phyloP scores from a whole-genome alignment of 2,329 filamentous ascomycete species.

The Trichoderma breve region DNA sequence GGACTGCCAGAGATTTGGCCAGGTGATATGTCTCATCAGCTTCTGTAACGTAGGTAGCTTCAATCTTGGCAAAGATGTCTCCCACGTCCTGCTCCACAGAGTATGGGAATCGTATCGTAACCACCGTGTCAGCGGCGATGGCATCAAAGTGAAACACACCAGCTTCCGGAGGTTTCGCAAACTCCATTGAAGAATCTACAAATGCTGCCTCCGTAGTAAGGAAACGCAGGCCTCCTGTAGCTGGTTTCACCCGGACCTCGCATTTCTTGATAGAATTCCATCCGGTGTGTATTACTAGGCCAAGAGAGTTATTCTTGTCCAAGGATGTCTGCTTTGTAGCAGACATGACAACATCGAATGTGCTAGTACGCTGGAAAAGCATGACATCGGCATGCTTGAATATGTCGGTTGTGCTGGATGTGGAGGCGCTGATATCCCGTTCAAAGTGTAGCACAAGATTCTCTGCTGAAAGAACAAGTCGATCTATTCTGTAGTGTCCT shows the following conservation, averaged over 20 bases:
- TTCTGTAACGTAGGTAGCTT: slow-evolving; percentile 69
- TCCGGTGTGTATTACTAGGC: slow-evolving; percentile 69
- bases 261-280: slow-evolving; percentile 66
- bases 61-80: slow-evolving; percentile 71
- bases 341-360: slow-evolving; percentile 66
- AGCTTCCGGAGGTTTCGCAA: slow-evolving; percentile 51
- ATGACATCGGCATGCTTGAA: slow-evolving; percentile 61
- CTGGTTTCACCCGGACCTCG: slow-evolving; percentile 61
- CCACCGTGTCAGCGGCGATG: slow-evolving; percentile 43
- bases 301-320: slow-evolving; percentile 73
- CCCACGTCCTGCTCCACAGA: slow-evolving; percentile 74
- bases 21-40: slow-evolving; percentile 48
- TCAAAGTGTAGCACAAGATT: slow-evolving; percentile 68
- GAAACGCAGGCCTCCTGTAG: slow-evolving; percentile 64
- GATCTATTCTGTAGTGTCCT: slow-evolving; percentile 73
- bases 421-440: slow-evolving; percentile 50
- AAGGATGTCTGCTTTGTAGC: slow-evolving; percentile 73
- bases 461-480: slow-evolving; percentile 61
- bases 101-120: slow-evolving; percentile 72
- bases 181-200: slow-evolving; percentile 40
- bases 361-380: slow-evolving; percentile 68
- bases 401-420: slow-evolving; percentile 48
- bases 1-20: slow-evolving; percentile 57
- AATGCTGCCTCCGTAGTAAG: slow-evolving; percentile 59
- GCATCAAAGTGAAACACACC: slow-evolving; percentile 52